Conservation (phyloP, 1,284 basidiomycete genomes). For the Cutaneotrichosporon spelunceum region DNA sequence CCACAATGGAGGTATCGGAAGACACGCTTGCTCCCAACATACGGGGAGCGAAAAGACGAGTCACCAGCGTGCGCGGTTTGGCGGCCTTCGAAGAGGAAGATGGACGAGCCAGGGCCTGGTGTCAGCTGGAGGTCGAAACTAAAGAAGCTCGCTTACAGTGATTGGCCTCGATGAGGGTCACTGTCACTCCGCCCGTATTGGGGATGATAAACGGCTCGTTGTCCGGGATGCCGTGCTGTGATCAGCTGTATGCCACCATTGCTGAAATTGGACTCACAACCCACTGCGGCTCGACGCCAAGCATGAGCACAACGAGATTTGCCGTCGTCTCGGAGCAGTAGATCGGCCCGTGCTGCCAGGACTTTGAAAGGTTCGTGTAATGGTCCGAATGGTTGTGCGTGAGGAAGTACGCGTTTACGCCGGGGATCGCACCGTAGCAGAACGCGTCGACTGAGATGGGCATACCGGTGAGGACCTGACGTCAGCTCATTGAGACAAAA, state of each 20-base stretch:
- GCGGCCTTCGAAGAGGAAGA: constrained; percentile 88
- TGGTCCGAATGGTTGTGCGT: constrained; percentile 96
- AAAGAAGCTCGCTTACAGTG: constrained; percentile 62
- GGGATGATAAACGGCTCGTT: constrained; percentile 71
- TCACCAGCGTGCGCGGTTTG: constrained; percentile 87
- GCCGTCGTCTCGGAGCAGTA: constrained; percentile 92
- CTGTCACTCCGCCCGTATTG: constrained; percentile 76
- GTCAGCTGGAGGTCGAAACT: not conserved
- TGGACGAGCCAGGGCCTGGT: constrained; percentile 78
- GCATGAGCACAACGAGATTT: constrained; percentile 83
- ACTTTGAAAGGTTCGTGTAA: constrained; percentile 81
- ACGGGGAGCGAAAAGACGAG: constrained; percentile 65
- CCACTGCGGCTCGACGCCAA: constrained; percentile 82
- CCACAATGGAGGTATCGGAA: constrained; percentile 96
- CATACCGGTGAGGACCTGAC: constrained; percentile 80
- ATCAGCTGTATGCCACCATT: constrained; percentile 20
- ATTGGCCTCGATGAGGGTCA: constrained; percentile 95
- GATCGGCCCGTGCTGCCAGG: constrained; percentile 86
- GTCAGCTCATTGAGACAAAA: not conserved
- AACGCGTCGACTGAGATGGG: constrained; percentile 95
- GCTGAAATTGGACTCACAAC: constrained; percentile 63
- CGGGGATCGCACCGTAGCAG: constrained; percentile 83
- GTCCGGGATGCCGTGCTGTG: constrained; percentile 63
- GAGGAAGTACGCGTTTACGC: constrained; percentile 81
- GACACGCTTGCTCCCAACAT: constrained; percentile 63